Conservation (phyloP, 202 grass and related monocot genomes). For the Zoysia matrella region DNA sequence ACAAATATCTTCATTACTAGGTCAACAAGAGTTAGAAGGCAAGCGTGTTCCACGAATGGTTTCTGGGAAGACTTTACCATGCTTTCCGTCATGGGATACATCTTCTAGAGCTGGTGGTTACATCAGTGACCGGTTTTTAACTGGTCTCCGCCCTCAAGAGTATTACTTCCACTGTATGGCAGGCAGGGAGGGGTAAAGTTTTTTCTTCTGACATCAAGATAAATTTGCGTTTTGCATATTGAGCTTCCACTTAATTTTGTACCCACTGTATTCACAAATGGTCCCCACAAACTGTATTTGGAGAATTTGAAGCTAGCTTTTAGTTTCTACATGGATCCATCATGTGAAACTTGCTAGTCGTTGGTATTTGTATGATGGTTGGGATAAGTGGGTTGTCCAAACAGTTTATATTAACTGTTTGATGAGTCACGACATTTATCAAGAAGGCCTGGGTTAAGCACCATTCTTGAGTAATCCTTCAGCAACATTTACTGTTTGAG, state of each 20-base stretch:
- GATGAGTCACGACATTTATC: background rate
- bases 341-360: background rate
- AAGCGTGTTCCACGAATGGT: constrained; percentile 88
- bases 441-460: no score
- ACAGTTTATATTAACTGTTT: background rate
- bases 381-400: background rate
- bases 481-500: background rate
- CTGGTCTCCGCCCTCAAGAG: constrained; percentile 95
- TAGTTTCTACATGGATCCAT: background rate
- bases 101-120: constrained; percentile 83
- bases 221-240: background rate
- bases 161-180: constrained; percentile 99
- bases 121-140: constrained; percentile 91
- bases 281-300: background rate
- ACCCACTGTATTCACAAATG: no score
- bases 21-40: constrained; percentile 93
- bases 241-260: background rate
- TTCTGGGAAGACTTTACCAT: constrained; percentile 93
- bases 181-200: constrained; percentile 90
- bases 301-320: background rate
- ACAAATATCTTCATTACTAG: constrained; percentile 94
- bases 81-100: constrained; percentile 91
- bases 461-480: background rate
- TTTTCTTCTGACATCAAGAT: constrained; percentile 22
- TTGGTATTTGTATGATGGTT: constrained; percentile 1